Evolutionary conservation across 2,329 filamentous ascomycete species (phyloP).

Genomic region (Sclerotinia nivalis): DNA sequence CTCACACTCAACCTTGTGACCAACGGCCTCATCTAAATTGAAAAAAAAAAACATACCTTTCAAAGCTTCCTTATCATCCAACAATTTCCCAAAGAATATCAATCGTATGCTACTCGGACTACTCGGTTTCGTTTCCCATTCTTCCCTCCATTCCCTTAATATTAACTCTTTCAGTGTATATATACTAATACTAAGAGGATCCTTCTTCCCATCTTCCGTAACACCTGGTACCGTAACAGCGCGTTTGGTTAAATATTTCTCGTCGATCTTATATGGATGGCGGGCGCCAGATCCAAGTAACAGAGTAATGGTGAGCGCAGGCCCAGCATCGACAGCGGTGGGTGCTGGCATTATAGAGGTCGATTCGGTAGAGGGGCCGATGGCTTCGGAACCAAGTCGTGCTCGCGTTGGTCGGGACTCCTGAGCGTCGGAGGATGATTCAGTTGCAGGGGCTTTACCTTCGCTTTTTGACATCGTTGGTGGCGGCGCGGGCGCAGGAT

Average conservation of each 20-base stretch:
- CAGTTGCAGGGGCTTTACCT: constrained; percentile 14
- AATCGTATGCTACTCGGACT: constrained; percentile 87
- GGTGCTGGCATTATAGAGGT: constrained; percentile 17
- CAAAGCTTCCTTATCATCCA: constrained; percentile 84
- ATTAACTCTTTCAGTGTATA: constrained; percentile 95
- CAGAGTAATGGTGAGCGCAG: constrained; percentile 72
- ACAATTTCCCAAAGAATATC: constrained; percentile 86
- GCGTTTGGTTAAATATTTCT: constrained; percentile 78
- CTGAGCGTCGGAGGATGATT: neutral
- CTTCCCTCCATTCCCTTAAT: constrained; percentile 85
- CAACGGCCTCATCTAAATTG: neutral
- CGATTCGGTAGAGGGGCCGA: neutral
- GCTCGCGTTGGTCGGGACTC: neutral
- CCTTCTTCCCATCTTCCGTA: constrained; percentile 59
- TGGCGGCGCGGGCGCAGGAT: constrained; percentile 1
- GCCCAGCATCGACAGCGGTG: constrained; percentile 42
- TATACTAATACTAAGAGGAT: constrained; percentile 87
- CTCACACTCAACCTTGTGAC: too few relatives aligned
- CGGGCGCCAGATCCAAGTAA: constrained; percentile 78
- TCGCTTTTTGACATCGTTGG: constrained; percentile 7
- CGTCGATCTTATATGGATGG: constrained; percentile 88
- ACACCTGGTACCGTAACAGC: constrained; percentile 73
- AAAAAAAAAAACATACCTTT: constrained; percentile 62
- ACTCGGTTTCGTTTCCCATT: constrained; percentile 85
- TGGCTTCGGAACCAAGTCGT: constrained; percentile 5